Base-by-base conservation (phyloP, 345 rosid species). In the Camelina sativa region DNA sequence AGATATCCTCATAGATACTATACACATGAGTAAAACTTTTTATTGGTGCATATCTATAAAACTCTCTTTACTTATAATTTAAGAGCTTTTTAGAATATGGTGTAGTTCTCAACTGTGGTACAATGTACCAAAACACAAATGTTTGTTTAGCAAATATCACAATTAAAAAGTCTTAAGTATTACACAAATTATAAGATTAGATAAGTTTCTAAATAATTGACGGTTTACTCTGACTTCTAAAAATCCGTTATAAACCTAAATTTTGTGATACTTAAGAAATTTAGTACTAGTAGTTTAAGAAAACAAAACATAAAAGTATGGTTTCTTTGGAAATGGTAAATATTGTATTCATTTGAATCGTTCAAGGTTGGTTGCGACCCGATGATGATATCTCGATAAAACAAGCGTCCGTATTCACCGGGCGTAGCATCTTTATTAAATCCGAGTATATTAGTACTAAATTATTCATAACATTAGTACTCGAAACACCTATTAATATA, bases 321-420 rank as follows among this genome's bases (percentile, higher is more conserved):
- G 11, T 15, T 55, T 28, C 37, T 8, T n/a, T 8, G 12, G 16
- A 57, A 30, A 30, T 15, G 20, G 4, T 57, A 32, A 32, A 32
- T 57, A 43, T 48, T 59, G 2, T 59, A 60, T 60, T 1, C 19
- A 28, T n/a, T 19, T 10, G 47, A 34, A 59, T 62, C 67, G 38
- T 47, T 47, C 56, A 16, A 46, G n/a, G 54, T 17, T 41, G 1
- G 37, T 30, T 19, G 65, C 71, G 65, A 73, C 71, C 57, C 37
- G 37, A 28, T 28, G 37, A 34, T 64, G 71, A 73, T n/a, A 11
- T 65, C 71, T 73, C 71, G 77, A 65, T 7, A 16, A 16, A 55
- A 34, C 56, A 70, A 64, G 20, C 2, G 32, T 16, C 77, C 77
- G 64, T 64, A 64, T 44, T 64, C 32, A 38, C 71, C 65, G 71